Evolutionary conservation across 495 filamentous ascomycete genomes (phyloP).

Genomic region (Chaetomidium leptoderma): DNA sequence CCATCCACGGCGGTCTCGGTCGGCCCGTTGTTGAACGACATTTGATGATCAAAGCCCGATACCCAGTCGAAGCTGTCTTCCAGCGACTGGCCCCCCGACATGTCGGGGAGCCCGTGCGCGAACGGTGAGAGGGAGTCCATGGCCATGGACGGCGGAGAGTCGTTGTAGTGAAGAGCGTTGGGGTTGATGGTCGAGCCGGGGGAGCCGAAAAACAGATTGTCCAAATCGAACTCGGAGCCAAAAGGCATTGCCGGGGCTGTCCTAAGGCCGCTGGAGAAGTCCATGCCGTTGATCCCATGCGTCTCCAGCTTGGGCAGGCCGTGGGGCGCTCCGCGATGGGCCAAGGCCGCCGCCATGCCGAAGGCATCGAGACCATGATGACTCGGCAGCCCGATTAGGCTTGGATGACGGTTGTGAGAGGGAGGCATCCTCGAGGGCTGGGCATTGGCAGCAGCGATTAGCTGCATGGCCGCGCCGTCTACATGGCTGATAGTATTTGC

Average conservation of each 20-base stretch:
- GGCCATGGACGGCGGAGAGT: constrained; percentile 69
- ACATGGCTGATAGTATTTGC: constrained; percentile 98
- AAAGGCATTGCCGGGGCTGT: constrained; percentile 77
- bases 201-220: constrained; percentile 62
- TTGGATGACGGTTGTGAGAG: constrained; percentile 59
- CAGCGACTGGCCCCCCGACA: constrained; percentile 54
- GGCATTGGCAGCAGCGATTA: constrained; percentile 57
- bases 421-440: constrained; percentile 50
- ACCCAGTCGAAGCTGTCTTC: constrained; percentile 87
- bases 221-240: constrained; percentile 68
- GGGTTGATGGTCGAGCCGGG: constrained; percentile 81
- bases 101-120: constrained; percentile 57
- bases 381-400: constrained; percentile 60
- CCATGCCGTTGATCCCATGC: constrained; percentile 49
- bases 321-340: constrained; percentile 58
- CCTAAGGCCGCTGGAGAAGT: constrained; percentile 63
- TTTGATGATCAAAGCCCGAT: constrained; percentile 70
- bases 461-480: constrained; percentile 68
- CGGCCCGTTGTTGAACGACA: constrained; percentile 60
- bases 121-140: constrained; percentile 74
- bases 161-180: constrained; percentile 87
- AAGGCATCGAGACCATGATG: constrained; percentile 52
- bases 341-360: constrained; percentile 64
- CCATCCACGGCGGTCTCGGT: constrained; percentile 81
- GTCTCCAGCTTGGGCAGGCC: constrained; percentile 83